Conservation (phyloP, 495 filamentous ascomycete species). For the Talaromyces wortmannii region DNA sequence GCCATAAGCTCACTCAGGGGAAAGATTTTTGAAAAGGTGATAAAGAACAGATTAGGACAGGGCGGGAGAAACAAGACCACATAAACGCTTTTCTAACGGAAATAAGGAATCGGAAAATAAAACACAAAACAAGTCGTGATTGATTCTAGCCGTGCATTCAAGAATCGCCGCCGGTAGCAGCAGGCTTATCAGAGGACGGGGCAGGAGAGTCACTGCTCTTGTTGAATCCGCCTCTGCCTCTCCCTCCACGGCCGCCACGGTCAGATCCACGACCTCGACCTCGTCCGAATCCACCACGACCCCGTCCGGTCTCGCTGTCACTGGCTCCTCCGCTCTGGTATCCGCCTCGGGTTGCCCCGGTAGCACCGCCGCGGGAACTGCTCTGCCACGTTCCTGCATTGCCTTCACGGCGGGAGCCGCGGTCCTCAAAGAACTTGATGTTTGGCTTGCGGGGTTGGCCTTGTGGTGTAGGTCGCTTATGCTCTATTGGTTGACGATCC, state of each 20-base stretch:
- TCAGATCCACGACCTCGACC: constrained; percentile 47
- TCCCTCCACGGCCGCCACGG: constrained; percentile 48
- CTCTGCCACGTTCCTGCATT: constrained; percentile 71
- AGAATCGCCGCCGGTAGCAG: constrained; percentile 10
- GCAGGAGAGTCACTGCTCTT: constrained; percentile 41
- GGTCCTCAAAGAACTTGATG: constrained; percentile 72
- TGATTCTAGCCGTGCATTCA: constrained; percentile 2
- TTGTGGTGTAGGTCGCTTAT: constrained; percentile 57
- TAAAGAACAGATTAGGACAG: not conserved
- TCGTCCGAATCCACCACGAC: constrained; percentile 59
- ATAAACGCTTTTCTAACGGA: constrained; percentile 2
- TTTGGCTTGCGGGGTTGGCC: constrained; percentile 64
- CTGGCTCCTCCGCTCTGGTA: constrained; percentile 69
- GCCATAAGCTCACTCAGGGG: not conserved
- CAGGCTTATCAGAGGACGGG: constrained; percentile 42
- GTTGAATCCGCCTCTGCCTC: constrained; percentile 27
- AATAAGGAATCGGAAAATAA: constrained; percentile 7
- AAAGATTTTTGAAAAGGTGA: not conserved
- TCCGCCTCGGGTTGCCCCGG: constrained; percentile 50
- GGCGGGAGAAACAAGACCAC: not conserved
- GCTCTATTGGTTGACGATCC: constrained; percentile 61
- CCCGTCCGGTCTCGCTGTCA: constrained; percentile 65
- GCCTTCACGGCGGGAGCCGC: constrained; percentile 41
- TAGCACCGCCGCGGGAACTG: constrained; percentile 52
- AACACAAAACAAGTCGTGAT: constrained; percentile 6